Conservation (phyloP, 768 basidiomycete genomes). For the Epithele typhae region DNA sequence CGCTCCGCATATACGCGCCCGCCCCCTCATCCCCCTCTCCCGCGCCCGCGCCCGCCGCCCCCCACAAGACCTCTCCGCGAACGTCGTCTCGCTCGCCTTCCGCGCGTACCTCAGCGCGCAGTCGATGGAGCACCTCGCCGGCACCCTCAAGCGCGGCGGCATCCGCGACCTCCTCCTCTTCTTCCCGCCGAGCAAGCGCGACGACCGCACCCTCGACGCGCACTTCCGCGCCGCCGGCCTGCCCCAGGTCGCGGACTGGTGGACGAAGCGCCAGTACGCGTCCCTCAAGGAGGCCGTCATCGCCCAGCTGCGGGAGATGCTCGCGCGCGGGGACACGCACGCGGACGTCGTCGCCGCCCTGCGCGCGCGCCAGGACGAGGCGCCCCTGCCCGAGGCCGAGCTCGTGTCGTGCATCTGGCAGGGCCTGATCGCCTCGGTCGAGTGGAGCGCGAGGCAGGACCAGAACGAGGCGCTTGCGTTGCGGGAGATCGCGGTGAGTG, state of each 20-base stretch:
- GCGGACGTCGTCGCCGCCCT: slow-evolving; percentile 74
- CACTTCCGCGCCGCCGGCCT: slow-evolving; percentile 83
- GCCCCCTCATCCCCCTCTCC: slow-evolving; percentile 1
- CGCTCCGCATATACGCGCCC: neutral
- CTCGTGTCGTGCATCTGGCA: slow-evolving; percentile 89
- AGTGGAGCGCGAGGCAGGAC: slow-evolving; percentile 87
- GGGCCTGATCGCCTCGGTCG: slow-evolving; percentile 81
- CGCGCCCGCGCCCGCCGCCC: too few relatives aligned
- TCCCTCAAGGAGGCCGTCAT: slow-evolving; percentile 76
- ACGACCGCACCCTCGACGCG: slow-evolving; percentile 69
- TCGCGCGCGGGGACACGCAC: slow-evolving; percentile 61
- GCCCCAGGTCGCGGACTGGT: slow-evolving; percentile 86
- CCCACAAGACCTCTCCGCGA: slow-evolving; percentile 68
- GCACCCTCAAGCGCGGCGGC: slow-evolving; percentile 76
- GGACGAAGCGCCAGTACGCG: slow-evolving; percentile 83
- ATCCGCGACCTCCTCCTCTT: slow-evolving; percentile 83
- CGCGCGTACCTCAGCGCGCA: slow-evolving; percentile 77
- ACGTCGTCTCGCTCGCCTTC: slow-evolving; percentile 74
- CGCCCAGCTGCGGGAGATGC: slow-evolving; percentile 63
- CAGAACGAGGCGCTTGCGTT: slow-evolving; percentile 89
- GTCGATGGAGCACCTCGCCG: slow-evolving; percentile 85
- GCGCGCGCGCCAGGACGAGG: slow-evolving; percentile 68
- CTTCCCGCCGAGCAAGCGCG: slow-evolving; percentile 83
- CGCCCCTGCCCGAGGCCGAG: slow-evolving; percentile 81
- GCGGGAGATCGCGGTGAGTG: slow-evolving; percentile 78